phyloP scores from a whole-genome alignment of 1,284 basidiomycete genomes.

The Trametes sp. region DNA sequence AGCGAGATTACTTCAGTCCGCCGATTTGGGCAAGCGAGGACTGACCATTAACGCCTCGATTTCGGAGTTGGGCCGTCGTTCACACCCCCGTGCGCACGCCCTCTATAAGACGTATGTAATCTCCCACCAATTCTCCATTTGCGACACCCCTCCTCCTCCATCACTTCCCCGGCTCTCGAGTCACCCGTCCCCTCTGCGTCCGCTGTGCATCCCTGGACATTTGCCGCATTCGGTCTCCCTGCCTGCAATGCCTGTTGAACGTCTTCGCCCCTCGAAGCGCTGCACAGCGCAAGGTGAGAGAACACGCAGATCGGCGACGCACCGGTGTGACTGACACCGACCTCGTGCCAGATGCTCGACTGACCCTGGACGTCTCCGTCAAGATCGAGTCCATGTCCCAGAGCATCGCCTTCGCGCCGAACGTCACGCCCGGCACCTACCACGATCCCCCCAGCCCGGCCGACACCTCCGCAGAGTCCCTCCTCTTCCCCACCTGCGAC shows the following conservation, averaged over 20 bases:
- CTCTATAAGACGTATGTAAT: slow-evolving; percentile 42
- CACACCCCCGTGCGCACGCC: slow-evolving; percentile 31
- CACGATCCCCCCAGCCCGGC: slow-evolving; percentile 51
- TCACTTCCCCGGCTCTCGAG: slow-evolving; percentile 38
- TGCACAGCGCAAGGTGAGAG: slow-evolving; percentile 50
- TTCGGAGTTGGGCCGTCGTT: slow-evolving; percentile 34
- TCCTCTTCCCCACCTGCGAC: slow-evolving; percentile 53
- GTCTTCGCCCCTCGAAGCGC: slow-evolving; percentile 57
- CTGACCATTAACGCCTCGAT: slow-evolving; percentile 30
- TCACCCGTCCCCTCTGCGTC: slow-evolving; percentile 35
- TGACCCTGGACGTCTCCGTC: slow-evolving; percentile 59
- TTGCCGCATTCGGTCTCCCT: slow-evolving; percentile 30
- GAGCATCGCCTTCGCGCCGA: slow-evolving; percentile 63
- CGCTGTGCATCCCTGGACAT: slow-evolving; percentile 27
- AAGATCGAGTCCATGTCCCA: slow-evolving; percentile 49
- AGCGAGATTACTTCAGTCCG: slow-evolving; percentile 30
- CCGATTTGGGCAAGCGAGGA: slow-evolving; percentile 28
- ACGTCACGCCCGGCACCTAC: slow-evolving; percentile 67
- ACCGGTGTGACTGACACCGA: slow-evolving; percentile 33
- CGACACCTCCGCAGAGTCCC: slow-evolving; percentile 43
- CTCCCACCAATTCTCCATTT: slow-evolving; percentile 37
- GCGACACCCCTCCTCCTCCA: slow-evolving; percentile 42
- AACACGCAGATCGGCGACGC: slow-evolving; percentile 24
- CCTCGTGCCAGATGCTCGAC: slow-evolving; percentile 50
- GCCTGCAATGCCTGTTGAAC: slow-evolving; percentile 60